Conservation (phyloP, 2,329 filamentous ascomycete genomes). For the Clarireedia hainanense region DNA sequence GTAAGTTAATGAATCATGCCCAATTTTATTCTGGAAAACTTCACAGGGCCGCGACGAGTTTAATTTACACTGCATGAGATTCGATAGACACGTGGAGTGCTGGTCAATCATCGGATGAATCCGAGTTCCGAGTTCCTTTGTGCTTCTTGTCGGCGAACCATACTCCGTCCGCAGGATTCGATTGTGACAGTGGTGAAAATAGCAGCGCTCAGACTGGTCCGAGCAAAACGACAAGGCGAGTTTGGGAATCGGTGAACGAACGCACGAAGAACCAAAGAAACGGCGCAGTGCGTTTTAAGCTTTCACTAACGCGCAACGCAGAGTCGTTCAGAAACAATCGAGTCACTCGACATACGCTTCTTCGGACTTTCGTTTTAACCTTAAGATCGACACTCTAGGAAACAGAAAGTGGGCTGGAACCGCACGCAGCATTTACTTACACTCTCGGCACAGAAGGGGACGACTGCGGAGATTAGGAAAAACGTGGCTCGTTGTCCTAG, state of each 20-base stretch:
- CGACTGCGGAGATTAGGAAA: constrained; percentile 6
- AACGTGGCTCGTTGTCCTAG: not conserved
- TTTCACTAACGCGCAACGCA: too few species aligned
- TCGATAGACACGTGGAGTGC: not conserved
- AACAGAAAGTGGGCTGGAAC: constrained; percentile 7
- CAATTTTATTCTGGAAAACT: not conserved
- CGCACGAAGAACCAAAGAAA: not conserved
- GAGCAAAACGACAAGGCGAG: not conserved
- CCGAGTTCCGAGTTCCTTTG: not conserved
- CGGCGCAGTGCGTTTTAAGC: not conserved
- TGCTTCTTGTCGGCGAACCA: too few species aligned
- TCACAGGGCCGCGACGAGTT: not conserved
- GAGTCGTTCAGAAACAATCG: too few species aligned
- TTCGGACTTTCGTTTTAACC: not conserved
- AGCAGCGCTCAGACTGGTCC: not conserved
- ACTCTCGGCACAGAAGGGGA: not conserved
- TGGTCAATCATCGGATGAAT: not conserved
- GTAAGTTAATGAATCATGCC: not conserved
- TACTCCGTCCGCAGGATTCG: not conserved
- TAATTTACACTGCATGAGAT: not conserved
- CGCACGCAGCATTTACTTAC: constrained; percentile 1
- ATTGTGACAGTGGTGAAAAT: not conserved
- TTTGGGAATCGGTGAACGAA: not conserved
- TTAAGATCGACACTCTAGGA: constrained; percentile 1
- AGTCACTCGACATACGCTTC: too few species aligned